phyloP scores from a whole-genome alignment of 257 asterid genomes.

The Nicotiana tomentosiformis region DNA sequence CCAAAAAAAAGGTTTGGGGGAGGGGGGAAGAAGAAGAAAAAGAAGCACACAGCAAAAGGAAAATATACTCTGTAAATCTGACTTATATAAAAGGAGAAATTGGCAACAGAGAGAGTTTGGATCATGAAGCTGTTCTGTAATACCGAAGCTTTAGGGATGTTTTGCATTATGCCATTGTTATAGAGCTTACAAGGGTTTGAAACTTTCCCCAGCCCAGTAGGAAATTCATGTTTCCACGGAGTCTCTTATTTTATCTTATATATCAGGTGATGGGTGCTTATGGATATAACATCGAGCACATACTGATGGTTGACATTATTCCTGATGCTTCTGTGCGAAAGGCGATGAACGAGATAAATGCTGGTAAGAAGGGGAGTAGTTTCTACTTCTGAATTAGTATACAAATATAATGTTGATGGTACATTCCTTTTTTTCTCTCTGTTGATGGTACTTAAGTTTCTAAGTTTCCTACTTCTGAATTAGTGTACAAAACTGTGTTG shows the following conservation, averaged over 20 bases:
- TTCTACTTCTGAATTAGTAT: no score
- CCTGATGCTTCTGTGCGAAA: slow-evolving; percentile 88
- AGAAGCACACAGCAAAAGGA: neutral
- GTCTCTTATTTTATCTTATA: neutral
- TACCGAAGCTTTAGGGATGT: neutral
- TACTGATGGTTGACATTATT: slow-evolving; percentile 92
- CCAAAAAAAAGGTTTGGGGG: neutral
- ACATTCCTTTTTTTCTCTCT: neutral
- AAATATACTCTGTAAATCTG: neutral
- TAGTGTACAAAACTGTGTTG: neutral
- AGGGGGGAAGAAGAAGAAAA: neutral
- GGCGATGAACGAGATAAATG: slow-evolving; percentile 98
- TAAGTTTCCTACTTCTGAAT: neutral
- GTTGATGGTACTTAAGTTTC: neutral
- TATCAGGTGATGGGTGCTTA: slow-evolving; percentile 95
- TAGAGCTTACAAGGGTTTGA: neutral
- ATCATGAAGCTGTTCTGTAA: neutral
- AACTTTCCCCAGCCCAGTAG: neutral
- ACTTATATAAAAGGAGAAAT: neutral
- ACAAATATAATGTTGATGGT: neutral
- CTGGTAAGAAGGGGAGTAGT: slow-evolving; percentile 43
- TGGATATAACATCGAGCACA: slow-evolving; percentile 94
- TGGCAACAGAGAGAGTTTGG: neutral
- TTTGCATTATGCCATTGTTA: neutral
- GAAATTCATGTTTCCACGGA: neutral